Conservation (phyloP, 1,284 basidiomycete genomes). For the Inonotus hispidus region DNA sequence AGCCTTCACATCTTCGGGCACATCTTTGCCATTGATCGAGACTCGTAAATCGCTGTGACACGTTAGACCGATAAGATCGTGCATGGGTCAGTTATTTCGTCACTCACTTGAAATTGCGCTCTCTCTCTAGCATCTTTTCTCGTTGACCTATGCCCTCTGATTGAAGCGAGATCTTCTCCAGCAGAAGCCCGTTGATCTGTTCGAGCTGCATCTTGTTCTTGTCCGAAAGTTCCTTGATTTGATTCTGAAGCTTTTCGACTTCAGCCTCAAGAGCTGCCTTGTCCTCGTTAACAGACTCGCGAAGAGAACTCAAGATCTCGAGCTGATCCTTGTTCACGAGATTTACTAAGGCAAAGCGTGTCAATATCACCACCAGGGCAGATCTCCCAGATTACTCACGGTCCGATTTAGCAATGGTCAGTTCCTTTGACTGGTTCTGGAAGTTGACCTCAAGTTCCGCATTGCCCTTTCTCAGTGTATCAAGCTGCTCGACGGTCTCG, state of each 20-base stretch:
- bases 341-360: conserved; percentile 46
- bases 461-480: conserved; percentile 62
- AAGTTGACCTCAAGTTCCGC: conserved; percentile 69
- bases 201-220: conserved; percentile 90
- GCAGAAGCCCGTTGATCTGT: conserved; percentile 79
- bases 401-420: conserved; percentile 84
- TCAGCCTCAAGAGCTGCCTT: conserved; percentile 72
- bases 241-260: conserved; percentile 56
- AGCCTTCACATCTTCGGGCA: conserved; percentile 77
- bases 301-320: conserved; percentile 75
- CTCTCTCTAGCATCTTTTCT: conserved; percentile 77
- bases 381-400: conserved; percentile 43
- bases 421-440: conserved; percentile 60
- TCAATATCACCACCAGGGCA: not conserved
- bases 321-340: conserved; percentile 83
- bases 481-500: conserved; percentile 82
- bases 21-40: conserved; percentile 64
- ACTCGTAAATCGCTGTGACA: conserved; percentile 62
- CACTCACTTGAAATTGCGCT: conserved; percentile 70
- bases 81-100: conserved; percentile 3
- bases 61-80: conserved; percentile 9
- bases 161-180: conserved; percentile 91
- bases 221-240: conserved; percentile 70
- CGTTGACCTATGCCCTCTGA: conserved; percentile 81
- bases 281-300: conserved; percentile 87